Conservation (phyloP, 257 asterid genomes). For the Solanum paucissectum region DNA sequence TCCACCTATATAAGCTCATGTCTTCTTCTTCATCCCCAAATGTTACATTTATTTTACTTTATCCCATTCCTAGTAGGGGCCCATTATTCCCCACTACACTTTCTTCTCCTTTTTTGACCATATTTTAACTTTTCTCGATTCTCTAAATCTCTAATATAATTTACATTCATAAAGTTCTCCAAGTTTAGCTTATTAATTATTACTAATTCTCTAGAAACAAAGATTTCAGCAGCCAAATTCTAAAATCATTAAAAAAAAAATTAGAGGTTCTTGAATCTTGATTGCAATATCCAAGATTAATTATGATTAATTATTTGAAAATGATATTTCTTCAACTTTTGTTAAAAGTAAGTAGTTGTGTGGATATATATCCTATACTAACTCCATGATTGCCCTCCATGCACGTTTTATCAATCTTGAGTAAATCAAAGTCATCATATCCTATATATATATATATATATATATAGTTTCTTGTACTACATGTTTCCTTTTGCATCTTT, state of each 20-base stretch:
- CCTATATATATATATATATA: neutral
- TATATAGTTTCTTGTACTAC: neutral
- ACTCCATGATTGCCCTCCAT: slow-evolving; percentile 3
- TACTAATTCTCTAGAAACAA: neutral
- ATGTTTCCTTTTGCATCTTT: neutral
- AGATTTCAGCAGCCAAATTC: neutral
- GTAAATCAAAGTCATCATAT: neutral
- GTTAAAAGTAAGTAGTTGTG: neutral
- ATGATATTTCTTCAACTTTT: neutral
- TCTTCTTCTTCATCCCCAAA: neutral
- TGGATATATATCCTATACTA: neutral
- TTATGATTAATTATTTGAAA: neutral
- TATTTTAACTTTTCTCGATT: neutral
- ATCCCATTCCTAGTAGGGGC: neutral
- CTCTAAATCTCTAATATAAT: neutral
- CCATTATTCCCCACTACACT: neutral
- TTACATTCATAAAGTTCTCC: neutral
- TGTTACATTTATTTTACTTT: neutral
- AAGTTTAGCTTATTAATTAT: neutral
- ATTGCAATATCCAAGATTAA: neutral
- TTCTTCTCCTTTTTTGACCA: slow-evolving; percentile 12
- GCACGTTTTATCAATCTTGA: slow-evolving; percentile 1
- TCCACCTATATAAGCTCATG: neutral
- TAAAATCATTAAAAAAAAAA: neutral
- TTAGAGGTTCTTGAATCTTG: neutral